phyloP scores from a whole-genome alignment of 2,329 filamentous ascomycete genomes.

The Aspergillus calidoustus region DNA sequence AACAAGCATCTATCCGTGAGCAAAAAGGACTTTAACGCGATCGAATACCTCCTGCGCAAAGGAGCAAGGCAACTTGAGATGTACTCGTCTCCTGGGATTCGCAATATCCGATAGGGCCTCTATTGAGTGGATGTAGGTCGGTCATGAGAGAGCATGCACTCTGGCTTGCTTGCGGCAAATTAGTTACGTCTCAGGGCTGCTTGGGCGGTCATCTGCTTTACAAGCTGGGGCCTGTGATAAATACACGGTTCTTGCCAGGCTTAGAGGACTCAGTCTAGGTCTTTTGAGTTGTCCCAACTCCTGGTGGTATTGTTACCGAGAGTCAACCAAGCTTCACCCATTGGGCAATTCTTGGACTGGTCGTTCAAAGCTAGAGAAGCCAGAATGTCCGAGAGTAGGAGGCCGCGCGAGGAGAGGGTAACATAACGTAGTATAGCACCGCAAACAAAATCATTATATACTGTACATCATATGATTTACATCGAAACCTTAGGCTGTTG shows the following conservation, averaged over 20 bases:
- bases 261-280: background rate
- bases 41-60: slow-evolving; percentile 84
- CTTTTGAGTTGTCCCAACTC: background rate
- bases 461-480: no score
- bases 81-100: slow-evolving; percentile 79
- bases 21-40: slow-evolving; percentile 83
- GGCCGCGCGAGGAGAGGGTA: no score
- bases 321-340: background rate
- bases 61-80: slow-evolving; percentile 80
- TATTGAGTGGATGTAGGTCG: background rate
- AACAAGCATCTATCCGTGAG: slow-evolving; percentile 69
- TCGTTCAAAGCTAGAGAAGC: background rate
- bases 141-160: background rate
- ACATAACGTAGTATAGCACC: no score
- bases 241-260: background rate
- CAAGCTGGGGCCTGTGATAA: background rate
- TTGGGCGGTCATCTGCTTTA: background rate
- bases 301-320: background rate
- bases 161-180: background rate
- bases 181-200: background rate
- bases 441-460: no score
- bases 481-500: no score
- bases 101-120: slow-evolving; percentile 61
- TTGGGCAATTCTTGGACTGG: background rate
- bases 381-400: background rate